Percentiles rank a stretch among this genome's conserved stretches.
phyloP scores from a whole-genome alignment of 768 basidiomycete species.

The Hortiboletus flavorubellus region DNA sequence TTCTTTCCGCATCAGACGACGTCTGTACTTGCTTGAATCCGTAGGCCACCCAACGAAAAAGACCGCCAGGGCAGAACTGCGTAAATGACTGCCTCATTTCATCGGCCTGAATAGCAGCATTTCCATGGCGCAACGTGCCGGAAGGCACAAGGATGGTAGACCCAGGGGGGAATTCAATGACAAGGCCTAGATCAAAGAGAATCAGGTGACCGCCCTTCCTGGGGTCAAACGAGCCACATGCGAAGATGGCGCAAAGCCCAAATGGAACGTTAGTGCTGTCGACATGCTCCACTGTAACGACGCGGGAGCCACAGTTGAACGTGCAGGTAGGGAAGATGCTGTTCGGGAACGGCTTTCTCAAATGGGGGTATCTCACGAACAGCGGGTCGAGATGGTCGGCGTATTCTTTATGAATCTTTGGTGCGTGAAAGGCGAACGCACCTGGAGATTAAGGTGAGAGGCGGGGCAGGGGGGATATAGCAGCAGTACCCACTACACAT shows the following conservation, averaged over 20 bases:
- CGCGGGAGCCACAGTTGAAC: background rate
- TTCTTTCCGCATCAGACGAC: too few species aligned
- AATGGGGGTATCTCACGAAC: too few species aligned
- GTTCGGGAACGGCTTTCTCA: background rate
- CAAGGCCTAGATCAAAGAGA: background rate
- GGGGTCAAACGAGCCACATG: background rate
- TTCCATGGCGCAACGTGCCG: background rate
- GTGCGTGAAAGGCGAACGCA: background rate
- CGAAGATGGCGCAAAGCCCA: too few species aligned
- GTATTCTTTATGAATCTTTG: background rate
- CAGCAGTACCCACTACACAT: background rate
- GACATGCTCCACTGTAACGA: background rate
- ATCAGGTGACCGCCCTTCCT: background rate
- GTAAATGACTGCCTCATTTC: conserved; percentile 5
- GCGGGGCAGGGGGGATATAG: too few species aligned
- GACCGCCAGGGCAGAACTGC: background rate
- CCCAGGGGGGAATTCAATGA: background rate
- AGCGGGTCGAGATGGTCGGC: too few species aligned
- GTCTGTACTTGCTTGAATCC: background rate
- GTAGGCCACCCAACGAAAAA: background rate
- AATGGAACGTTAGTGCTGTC: too few species aligned
- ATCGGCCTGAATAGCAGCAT: background rate
- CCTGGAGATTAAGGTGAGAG: too few species aligned
- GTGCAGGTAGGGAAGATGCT: background rate
- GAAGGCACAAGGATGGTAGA: background rate